These are phyloP conservation scores for Trichophaea hybrida DNA, from an alignment of 2,329 filamentous ascomycete species.

Conservation along the genomic window DNA sequence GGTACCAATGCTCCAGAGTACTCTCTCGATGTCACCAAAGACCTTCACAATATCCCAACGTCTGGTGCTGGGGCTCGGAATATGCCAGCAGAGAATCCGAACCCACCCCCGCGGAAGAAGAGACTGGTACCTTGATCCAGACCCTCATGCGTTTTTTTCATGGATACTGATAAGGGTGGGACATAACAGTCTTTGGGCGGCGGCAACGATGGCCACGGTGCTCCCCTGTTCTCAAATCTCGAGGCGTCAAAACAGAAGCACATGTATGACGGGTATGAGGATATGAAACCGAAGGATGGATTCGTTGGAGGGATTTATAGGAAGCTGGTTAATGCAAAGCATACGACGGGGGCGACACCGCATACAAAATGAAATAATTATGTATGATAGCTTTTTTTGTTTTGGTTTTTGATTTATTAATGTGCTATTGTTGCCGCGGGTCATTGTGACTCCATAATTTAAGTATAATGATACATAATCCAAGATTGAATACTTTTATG, in stretches of 20 bases:
- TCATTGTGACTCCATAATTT: too few species aligned
- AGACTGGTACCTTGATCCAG: neutral
- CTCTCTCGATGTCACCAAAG: neutral
- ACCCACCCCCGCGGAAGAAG: neutral
- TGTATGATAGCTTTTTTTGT: too few species aligned
- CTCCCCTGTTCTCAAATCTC: conserved; percentile 19
- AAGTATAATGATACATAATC: too few species aligned
- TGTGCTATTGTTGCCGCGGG: too few species aligned
- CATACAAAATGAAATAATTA: too few species aligned
- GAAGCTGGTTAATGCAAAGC: conserved; percentile 10
- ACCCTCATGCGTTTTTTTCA: too few species aligned
- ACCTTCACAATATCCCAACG: neutral
- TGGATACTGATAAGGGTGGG: neutral
- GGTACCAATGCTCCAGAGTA: neutral
- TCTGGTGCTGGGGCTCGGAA: neutral
- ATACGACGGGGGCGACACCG: neutral
- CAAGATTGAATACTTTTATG: too few species aligned
- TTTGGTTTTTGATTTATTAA: too few species aligned
- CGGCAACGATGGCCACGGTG: conserved; percentile 19
- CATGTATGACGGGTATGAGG: conserved; percentile 11
- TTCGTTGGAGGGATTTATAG: conserved; percentile 17
- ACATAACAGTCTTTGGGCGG: conserved; percentile 16
- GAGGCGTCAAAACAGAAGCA: conserved; percentile 9
- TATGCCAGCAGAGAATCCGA: neutral
- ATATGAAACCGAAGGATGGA: conserved; percentile 20